phyloP scores from a whole-genome alignment of 164 flowering plant genomes.

The Warburgia ugandensis region DNA sequence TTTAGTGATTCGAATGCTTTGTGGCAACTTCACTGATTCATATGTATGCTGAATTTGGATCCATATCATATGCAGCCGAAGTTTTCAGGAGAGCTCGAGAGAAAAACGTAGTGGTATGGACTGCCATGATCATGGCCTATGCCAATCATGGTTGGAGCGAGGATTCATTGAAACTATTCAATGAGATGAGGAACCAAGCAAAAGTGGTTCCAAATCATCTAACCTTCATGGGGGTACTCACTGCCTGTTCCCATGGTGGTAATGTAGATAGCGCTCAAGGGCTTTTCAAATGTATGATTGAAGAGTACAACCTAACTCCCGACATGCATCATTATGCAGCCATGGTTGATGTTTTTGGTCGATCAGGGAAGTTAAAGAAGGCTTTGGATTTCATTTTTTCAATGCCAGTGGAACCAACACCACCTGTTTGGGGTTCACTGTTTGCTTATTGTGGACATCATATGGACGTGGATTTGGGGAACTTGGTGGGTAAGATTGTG shows the following conservation, averaged over 20 bases:
- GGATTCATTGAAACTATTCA: not conserved
- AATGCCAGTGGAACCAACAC: not conserved
- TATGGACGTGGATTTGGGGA: not conserved
- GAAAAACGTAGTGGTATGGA: not conserved
- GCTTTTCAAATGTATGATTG: not conserved
- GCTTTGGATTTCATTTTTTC: not conserved
- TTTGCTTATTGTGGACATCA: not conserved
- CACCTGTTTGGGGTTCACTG: not conserved
- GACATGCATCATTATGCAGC: constrained; percentile 1
- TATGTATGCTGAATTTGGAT: not conserved
- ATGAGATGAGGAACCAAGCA: not conserved
- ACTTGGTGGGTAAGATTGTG: not conserved
- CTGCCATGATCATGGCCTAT: not conserved
- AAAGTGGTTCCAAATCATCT: too few relatives aligned
- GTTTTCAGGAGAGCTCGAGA: not conserved
- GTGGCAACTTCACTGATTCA: not conserved
- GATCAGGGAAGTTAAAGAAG: not conserved
- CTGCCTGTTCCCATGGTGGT: too few relatives aligned
- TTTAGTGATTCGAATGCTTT: not conserved
- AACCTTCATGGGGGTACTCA: too few relatives aligned
- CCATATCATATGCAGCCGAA: not conserved
- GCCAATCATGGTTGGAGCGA: not conserved
- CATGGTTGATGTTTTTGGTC: not conserved
- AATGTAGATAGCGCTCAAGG: not conserved
- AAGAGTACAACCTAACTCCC: not conserved